phyloP scores from a whole-genome alignment of 352 stramenopile species.

The Phytopythium boreale region DNA sequence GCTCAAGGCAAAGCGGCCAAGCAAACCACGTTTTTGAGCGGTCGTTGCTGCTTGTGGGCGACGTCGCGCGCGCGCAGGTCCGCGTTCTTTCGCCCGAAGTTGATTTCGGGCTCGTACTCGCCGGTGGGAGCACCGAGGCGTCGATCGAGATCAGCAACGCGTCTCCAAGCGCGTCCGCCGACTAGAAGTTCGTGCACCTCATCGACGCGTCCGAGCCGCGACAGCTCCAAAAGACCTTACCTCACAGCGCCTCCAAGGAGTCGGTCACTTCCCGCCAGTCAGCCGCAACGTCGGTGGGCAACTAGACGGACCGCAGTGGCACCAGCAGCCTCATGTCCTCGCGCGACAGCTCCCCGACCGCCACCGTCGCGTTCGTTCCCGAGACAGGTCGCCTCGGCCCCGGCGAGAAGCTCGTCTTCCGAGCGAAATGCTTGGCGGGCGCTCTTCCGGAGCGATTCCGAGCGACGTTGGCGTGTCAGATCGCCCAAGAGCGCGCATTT shows the following conservation, averaged over 20 bases:
- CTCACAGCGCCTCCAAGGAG: constrained; percentile 44
- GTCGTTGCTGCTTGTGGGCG: constrained; percentile 53
- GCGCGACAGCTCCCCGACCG: constrained; percentile 40
- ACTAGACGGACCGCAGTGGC: constrained; percentile 33
- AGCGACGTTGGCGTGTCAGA: constrained; percentile 39
- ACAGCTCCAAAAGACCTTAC: constrained; percentile 1
- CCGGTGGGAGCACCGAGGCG: constrained; percentile 41
- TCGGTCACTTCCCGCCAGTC: constrained; percentile 49
- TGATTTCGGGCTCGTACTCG: constrained; percentile 74
- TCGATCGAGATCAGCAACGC: constrained; percentile 24
- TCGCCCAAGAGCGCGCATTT: constrained; percentile 28
- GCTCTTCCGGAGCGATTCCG: constrained; percentile 64
- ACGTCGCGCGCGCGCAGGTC: constrained; percentile 35
- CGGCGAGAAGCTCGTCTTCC: constrained; percentile 31
- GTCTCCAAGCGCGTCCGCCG: constrained; percentile 16
- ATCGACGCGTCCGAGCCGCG: constrained; percentile 15
- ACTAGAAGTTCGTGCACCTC: constrained; percentile 51
- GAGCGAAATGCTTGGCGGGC: constrained; percentile 46
- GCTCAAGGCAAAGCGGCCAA: not conserved
- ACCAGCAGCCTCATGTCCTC: constrained; percentile 36
- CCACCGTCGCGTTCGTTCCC: constrained; percentile 45
- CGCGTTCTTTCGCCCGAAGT: constrained; percentile 48
- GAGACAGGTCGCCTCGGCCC: constrained; percentile 40
- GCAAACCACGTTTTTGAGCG: constrained; percentile 26
- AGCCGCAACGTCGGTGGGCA: constrained; percentile 24